These are phyloP conservation scores for Podospora bellae-mahoneyi DNA, from an alignment of 495 filamentous ascomycete genomes.

Conservation along the genomic window DNA sequence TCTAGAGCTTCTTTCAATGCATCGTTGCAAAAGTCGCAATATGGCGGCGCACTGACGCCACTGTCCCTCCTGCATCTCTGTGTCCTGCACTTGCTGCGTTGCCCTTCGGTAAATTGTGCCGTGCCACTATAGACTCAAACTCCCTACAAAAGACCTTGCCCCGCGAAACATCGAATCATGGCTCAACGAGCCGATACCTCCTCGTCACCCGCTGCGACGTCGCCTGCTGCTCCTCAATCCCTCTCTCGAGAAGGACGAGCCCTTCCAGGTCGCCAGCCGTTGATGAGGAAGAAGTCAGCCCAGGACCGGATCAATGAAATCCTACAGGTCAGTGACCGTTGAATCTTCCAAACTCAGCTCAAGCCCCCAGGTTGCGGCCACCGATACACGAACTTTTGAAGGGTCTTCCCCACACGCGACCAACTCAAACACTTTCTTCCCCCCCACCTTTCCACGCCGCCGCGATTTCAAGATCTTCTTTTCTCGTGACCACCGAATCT, in stretches of 20 bases:
- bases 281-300: slow-evolving; percentile 30
- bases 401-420: slow-evolving; percentile 2
- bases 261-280: slow-evolving; percentile 12
- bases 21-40: slow-evolving; percentile 13
- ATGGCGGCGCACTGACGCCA: slow-evolving; percentile 15
- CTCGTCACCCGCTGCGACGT: slow-evolving; percentile 7
- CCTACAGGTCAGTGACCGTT: slow-evolving; percentile 42
- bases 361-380: neutral
- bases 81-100: neutral
- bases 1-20: neutral
- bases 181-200: slow-evolving; percentile 9
- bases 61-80: neutral
- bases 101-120: slow-evolving; percentile 4
- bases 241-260: neutral
- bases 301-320: slow-evolving; percentile 43
- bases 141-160: neutral
- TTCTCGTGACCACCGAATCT: neutral
- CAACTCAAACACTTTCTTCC: neutral
- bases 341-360: neutral
- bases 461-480: neutral
- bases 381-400: neutral
- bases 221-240: slow-evolving; percentile 5
- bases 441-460: neutral
- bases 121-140: slow-evolving; percentile 1
- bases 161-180: slow-evolving; percentile 12